Conservation (phyloP, 345 rosid genomes). For the Melaleuca quinquenervia region DNA sequence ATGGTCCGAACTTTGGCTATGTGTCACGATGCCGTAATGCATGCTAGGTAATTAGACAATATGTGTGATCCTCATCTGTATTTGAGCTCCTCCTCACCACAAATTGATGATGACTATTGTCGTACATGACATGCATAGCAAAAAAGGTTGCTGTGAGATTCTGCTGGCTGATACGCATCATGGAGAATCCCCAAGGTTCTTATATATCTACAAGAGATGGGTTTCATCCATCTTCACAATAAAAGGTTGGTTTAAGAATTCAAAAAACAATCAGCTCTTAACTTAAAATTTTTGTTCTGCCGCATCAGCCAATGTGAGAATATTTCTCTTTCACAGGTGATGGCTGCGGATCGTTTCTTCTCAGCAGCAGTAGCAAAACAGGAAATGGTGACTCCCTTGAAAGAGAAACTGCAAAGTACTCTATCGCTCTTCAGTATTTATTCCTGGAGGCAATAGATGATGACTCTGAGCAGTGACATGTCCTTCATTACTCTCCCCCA, state of each 20-base stretch:
- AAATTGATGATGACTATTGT: neutral
- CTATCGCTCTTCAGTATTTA: conserved; percentile 36
- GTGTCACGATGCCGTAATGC: conserved; percentile 48
- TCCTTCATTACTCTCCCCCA: neutral
- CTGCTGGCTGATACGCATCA: conserved; percentile 59
- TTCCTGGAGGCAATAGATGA: conserved; percentile 31
- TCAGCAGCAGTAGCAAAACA: conserved; percentile 21
- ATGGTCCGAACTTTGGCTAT: conserved; percentile 71
- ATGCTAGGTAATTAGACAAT: conserved; percentile 45
- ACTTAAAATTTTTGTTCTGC: neutral
- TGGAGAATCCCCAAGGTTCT: conserved; percentile 57
- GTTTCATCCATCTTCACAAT: conserved; percentile 37
- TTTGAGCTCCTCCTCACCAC: neutral
- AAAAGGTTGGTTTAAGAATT: conserved; percentile 29
- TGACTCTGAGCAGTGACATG: conserved; percentile 13
- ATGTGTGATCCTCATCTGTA: neutral
- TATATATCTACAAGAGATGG: conserved; percentile 80
- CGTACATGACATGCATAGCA: conserved; percentile 4
- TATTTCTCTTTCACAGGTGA: conserved; percentile 28
- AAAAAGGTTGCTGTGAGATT: conserved; percentile 34
- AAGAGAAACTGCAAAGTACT: conserved; percentile 36
- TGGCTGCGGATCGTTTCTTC: conserved; percentile 53
- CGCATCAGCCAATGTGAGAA: neutral
- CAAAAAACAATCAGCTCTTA: neutral
- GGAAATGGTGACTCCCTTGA: conserved; percentile 3